phyloP scores from a whole-genome alignment of 371 early-diverging fungal species.

The Blakeslea trispora region DNA sequence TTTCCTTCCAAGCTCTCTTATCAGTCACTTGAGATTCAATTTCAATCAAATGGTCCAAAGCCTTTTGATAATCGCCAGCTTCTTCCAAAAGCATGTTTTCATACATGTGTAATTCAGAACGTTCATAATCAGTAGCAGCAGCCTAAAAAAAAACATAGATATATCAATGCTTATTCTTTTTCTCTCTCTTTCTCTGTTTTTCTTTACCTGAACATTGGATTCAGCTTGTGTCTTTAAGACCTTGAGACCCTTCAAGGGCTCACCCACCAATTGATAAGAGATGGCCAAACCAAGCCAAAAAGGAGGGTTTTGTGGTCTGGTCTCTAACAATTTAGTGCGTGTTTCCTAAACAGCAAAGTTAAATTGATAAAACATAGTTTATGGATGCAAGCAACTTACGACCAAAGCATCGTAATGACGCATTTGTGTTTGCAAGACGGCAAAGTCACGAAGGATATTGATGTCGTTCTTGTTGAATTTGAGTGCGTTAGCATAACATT shows the following conservation, averaged over 20 bases:
- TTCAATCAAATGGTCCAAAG: constrained; percentile 74
- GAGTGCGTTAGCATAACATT: constrained; percentile 89
- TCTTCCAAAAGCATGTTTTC: constrained; percentile 79
- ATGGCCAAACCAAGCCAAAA: constrained; percentile 90
- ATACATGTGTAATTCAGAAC: constrained; percentile 80
- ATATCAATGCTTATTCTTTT: background rate
- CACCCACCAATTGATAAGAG: constrained; percentile 80
- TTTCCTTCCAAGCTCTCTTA: constrained; percentile 68
- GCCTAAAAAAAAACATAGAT: constrained; percentile 29
- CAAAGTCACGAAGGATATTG: constrained; percentile 88
- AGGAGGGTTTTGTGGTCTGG: constrained; percentile 69
- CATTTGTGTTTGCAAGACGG: constrained; percentile 85
- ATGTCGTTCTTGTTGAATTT: constrained; percentile 91
- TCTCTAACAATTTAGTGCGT: constrained; percentile 66
- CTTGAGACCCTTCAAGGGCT: constrained; percentile 74
- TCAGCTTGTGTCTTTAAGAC: constrained; percentile 73
- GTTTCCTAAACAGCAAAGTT: constrained; percentile 52
- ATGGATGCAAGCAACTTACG: constrained; percentile 40
- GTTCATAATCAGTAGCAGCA: constrained; percentile 64
- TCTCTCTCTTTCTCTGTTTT: background rate
- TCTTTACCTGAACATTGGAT: constrained; percentile 35
- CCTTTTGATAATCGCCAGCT: constrained; percentile 71
- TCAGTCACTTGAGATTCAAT: constrained; percentile 77
- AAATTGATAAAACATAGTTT: too few species aligned
- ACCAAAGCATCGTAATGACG: constrained; percentile 85